Percentiles rank a stretch among this genome's conserved stretches.
phyloP scores from a whole-genome alignment of 306 rosid species.

The Lablab purpureus region DNA sequence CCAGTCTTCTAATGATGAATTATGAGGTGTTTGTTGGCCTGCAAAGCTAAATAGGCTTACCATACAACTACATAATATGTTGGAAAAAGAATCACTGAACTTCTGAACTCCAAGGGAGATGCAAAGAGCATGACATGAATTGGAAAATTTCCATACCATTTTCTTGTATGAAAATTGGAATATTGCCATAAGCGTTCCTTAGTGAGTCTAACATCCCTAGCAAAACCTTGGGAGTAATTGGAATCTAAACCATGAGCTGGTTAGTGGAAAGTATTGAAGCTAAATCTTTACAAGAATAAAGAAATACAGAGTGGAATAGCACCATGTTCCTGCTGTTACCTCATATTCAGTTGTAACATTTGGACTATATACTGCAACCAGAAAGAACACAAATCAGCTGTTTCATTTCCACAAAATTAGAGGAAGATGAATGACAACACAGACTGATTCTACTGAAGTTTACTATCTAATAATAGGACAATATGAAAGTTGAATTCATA shows the following conservation, averaged over 20 bases:
- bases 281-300: background rate
- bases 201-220: slow-evolving; percentile 42
- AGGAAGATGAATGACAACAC: background rate
- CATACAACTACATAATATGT: background rate
- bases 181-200: slow-evolving; percentile 52
- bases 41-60: slow-evolving; percentile 11
- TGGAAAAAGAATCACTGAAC: background rate
- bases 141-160: slow-evolving; percentile 49
- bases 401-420: slow-evolving; percentile 3
- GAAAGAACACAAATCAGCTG: slow-evolving; percentile 15
- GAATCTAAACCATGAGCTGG: slow-evolving; percentile 45
- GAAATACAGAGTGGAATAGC: background rate
- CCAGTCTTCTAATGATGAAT: slow-evolving; percentile 66
- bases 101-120: background rate
- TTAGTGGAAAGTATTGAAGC: slow-evolving; percentile 14
- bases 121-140: too few relatives aligned
- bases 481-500: too few relatives aligned
- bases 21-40: slow-evolving; percentile 60
- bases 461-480: background rate
- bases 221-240: slow-evolving; percentile 44
- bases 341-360: slow-evolving; percentile 9
- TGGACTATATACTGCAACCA: background rate
- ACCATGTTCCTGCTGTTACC: slow-evolving; percentile 44
- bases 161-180: slow-evolving; percentile 64
- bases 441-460: background rate